phyloP scores from a whole-genome alignment of 176 grass and related monocot species.

The Ensete glaucum region DNA sequence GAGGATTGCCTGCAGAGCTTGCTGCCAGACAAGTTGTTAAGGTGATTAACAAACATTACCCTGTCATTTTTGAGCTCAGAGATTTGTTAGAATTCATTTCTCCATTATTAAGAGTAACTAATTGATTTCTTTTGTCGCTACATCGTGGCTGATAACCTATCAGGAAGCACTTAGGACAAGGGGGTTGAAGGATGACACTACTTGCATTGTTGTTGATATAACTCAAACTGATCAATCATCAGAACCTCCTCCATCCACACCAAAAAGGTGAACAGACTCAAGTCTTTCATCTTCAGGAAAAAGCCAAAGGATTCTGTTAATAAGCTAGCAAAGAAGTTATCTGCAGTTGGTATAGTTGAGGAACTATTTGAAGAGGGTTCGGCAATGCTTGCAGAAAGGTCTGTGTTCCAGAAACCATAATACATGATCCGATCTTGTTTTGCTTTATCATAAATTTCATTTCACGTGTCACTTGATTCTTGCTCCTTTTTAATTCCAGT shows the following conservation, averaged over 20 bases:
- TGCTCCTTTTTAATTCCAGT: not conserved
- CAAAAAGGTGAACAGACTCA: slow-evolving; percentile 81
- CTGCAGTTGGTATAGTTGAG: slow-evolving; percentile 47
- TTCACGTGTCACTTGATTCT: not conserved
- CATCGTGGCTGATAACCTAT: slow-evolving; percentile 1
- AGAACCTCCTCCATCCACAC: slow-evolving; percentile 44
- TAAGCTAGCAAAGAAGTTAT: slow-evolving; percentile 74
- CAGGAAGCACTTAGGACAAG: slow-evolving; percentile 89
- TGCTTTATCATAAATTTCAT: not conserved
- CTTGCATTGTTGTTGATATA: slow-evolving; percentile 93
- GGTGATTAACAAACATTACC: slow-evolving; percentile 26
- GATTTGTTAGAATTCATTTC: not conserved
- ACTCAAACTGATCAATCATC: slow-evolving; percentile 61
- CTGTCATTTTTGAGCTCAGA: not conserved
- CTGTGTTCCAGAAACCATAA: not conserved
- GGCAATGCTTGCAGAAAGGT: slow-evolving; percentile 91
- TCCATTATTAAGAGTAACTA: not conserved
- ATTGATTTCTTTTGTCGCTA: not conserved
- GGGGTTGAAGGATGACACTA: slow-evolving; percentile 91
- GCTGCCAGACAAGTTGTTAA: slow-evolving; percentile 92
- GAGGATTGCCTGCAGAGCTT: slow-evolving; percentile 85
- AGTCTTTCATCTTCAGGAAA: slow-evolving; percentile 63
- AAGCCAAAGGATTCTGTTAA: slow-evolving; percentile 48
- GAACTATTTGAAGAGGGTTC: slow-evolving; percentile 98
- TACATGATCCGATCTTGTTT: not conserved